Evolutionary conservation across 164 flowering plant species (phyloP).

Genomic region (Nymphaea colorata): DNA sequence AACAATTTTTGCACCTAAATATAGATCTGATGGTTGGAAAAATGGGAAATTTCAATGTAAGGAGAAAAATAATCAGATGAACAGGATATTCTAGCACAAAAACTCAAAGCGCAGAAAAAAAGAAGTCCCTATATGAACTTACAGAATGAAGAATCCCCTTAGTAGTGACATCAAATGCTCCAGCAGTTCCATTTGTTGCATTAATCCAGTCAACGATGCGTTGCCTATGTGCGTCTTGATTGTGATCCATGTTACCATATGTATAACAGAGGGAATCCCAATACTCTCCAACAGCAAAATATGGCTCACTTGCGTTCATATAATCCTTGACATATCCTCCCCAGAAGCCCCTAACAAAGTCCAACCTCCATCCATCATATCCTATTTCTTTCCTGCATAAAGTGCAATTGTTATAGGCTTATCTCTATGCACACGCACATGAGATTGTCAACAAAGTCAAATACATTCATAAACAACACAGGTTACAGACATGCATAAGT

Average conservation of each 20-base stretch:
- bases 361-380: slow-evolving; percentile 99
- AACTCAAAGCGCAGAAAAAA: neutral
- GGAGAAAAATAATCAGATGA: too few relatives aligned
- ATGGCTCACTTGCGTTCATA: slow-evolving; percentile 80
- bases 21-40: too few relatives aligned
- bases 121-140: slow-evolving; percentile 19
- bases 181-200: slow-evolving; percentile 82
- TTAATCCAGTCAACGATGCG: slow-evolving; percentile 96
- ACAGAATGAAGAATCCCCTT: slow-evolving; percentile 96
- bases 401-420: neutral
- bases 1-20: too few relatives aligned
- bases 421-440: too few relatives aligned
- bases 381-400: slow-evolving; percentile 83
- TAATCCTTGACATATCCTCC: slow-evolving; percentile 99
- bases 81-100: neutral
- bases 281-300: slow-evolving; percentile 92
- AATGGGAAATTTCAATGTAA: too few relatives aligned
- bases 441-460: too few relatives aligned
- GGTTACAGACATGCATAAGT: too few relatives aligned
- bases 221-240: slow-evolving; percentile 97
- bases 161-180: slow-evolving; percentile 99
- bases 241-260: slow-evolving; percentile 81
- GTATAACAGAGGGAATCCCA: slow-evolving; percentile 98
- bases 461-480: too few relatives aligned
- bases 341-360: slow-evolving; percentile 98